Percentiles rank a stretch among this genome's conserved stretches.
Evolutionary conservation across 2,329 filamentous ascomycete genomes (phyloP).

Genomic region (Pseudocercospora musae): DNA sequence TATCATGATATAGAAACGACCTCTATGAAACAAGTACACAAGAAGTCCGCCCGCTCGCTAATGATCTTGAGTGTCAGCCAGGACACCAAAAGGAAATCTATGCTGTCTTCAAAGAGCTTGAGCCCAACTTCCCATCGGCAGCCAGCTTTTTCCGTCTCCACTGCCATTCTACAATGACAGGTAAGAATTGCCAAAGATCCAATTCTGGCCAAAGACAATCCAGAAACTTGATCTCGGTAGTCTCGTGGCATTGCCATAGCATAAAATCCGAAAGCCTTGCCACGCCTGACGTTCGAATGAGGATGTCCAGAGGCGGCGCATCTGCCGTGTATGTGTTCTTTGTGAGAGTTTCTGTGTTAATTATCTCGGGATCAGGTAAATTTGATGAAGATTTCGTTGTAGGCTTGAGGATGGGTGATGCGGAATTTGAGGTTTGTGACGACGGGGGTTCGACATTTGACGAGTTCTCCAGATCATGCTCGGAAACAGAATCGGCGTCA

Average conservation of each 20-base stretch:
- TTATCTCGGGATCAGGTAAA: slow-evolving; percentile 76
- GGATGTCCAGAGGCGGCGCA: slow-evolving; percentile 82
- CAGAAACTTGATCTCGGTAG: slow-evolving; percentile 89
- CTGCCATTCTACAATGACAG: slow-evolving; percentile 88
- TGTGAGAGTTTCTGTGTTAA: slow-evolving; percentile 76
- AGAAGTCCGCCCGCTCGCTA: neutral
- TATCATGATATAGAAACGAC: neutral
- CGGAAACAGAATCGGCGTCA: slow-evolving; percentile 26
- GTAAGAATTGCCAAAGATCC: slow-evolving; percentile 87
- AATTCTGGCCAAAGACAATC: slow-evolving; percentile 95
- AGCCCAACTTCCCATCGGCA: slow-evolving; percentile 17
- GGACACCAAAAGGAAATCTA: neutral
- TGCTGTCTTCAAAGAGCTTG: slow-evolving; percentile 13
- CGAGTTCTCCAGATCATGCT: slow-evolving; percentile 29
- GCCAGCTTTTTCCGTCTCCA: slow-evolving; percentile 52
- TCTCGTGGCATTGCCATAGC: slow-evolving; percentile 95
- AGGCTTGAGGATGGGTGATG: slow-evolving; percentile 40
- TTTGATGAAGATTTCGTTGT: slow-evolving; percentile 6
- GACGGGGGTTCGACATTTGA: slow-evolving; percentile 39
- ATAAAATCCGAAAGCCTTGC: slow-evolving; percentile 94
- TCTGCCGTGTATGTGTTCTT: slow-evolving; percentile 84
- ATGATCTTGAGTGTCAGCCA: neutral
- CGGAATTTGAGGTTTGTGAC: slow-evolving; percentile 37
- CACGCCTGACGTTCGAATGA: slow-evolving; percentile 90
- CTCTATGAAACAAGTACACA: neutral